Evolutionary conservation across 1,284 basidiomycete genomes (phyloP).

Genomic region (Rhodofomes roseus): DNA sequence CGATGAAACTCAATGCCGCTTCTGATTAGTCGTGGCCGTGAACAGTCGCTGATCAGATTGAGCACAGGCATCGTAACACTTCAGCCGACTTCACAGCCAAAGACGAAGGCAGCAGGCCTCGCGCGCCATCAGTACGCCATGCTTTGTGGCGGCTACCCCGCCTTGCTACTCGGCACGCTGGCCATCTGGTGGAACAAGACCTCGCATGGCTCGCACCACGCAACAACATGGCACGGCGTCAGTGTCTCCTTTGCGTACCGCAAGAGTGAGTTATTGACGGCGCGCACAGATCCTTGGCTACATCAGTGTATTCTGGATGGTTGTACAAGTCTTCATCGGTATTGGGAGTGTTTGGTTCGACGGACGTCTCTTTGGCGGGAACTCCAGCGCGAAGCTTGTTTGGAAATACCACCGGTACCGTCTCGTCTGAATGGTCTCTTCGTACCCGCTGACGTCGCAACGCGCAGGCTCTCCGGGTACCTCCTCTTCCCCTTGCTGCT

Average conservation of each 20-base stretch:
- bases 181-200: slow-evolving; percentile 57
- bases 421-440: not conserved
- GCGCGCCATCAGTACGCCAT: slow-evolving; percentile 60
- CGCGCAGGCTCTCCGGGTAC: slow-evolving; percentile 59
- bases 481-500: slow-evolving; percentile 52
- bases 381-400: slow-evolving; percentile 57
- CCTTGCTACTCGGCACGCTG: slow-evolving; percentile 50
- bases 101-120: slow-evolving; percentile 62
- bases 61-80: slow-evolving; percentile 59
- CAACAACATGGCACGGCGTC: slow-evolving; percentile 68
- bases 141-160: slow-evolving; percentile 47
- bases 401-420: slow-evolving; percentile 74
- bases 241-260: slow-evolving; percentile 18
- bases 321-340: slow-evolving; percentile 53
- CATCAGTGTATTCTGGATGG: slow-evolving; percentile 48
- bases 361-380: slow-evolving; percentile 62
- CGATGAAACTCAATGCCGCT: too few relatives aligned
- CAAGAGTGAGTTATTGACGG: slow-evolving; percentile 2
- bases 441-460: not conserved
- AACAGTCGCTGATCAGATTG: not conserved
- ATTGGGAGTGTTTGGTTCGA: slow-evolving; percentile 68
- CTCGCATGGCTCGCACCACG: slow-evolving; percentile 43
- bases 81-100: slow-evolving; percentile 63
- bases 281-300: slow-evolving; percentile 50
- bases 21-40: not conserved